Percentiles rank a stretch among this genome's conserved stretches.
Evolutionary conservation across 257 asterid genomes (phyloP).

Genomic region (Ophiorrhiza pumila): DNA sequence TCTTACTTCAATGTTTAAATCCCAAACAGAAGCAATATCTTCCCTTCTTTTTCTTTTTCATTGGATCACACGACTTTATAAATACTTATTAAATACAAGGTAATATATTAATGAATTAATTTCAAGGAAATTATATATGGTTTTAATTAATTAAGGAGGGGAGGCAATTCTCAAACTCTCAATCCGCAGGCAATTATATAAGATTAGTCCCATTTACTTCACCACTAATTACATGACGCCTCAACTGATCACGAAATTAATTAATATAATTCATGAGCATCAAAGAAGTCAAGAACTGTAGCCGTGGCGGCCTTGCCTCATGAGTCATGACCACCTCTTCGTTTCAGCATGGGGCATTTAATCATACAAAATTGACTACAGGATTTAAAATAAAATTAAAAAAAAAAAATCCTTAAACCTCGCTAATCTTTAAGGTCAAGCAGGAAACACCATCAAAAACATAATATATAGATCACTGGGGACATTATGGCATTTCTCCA

Average conservation of each 20-base stretch:
- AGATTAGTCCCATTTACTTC: too few species aligned
- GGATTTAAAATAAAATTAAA: neutral
- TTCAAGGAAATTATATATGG: too few species aligned
- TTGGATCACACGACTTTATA: too few species aligned
- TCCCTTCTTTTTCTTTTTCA: too few species aligned
- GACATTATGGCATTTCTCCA: neutral
- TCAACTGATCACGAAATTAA: neutral
- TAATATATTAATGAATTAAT: too few species aligned
- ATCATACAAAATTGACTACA: too few species aligned
- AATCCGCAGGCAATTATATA: too few species aligned
- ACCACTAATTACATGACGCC: neutral
- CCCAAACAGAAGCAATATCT: too few species aligned
- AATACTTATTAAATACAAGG: too few species aligned
- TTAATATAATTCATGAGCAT: too few species aligned
- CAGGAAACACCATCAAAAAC: neutral
- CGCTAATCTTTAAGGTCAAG: neutral
- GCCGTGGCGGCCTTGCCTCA: neutral
- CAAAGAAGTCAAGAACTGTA: neutral
- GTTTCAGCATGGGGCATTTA: slow-evolving; percentile 1
- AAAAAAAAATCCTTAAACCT: neutral
- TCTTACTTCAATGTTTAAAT: neutral
- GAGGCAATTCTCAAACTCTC: too few species aligned
- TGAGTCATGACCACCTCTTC: slow-evolving; percentile 8
- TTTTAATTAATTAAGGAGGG: too few species aligned
- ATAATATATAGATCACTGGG: neutral